phyloP scores from a whole-genome alignment of 345 rosid genomes.

The Durio zibethinus region DNA sequence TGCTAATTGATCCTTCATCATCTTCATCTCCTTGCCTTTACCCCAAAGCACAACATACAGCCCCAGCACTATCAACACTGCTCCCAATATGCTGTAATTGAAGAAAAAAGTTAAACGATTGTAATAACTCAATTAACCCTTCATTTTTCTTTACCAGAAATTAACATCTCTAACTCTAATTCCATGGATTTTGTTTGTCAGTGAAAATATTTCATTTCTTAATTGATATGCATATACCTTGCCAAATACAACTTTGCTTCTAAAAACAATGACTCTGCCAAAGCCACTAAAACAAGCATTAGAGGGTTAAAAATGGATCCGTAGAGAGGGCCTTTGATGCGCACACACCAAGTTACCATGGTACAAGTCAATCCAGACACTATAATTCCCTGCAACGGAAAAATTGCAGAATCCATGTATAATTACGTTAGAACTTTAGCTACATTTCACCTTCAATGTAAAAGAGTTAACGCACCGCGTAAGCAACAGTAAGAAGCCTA shows the following conservation, averaged over 20 bases:
- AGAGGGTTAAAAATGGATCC: slow-evolving; percentile 45
- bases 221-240: no score
- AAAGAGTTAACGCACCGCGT: slow-evolving; percentile 24
- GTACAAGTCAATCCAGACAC: slow-evolving; percentile 34
- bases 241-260: slow-evolving; percentile 44
- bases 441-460: neutral
- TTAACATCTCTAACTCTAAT: no score
- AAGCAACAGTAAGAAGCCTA: slow-evolving; percentile 36
- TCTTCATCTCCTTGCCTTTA: slow-evolving; percentile 41
- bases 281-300: slow-evolving; percentile 39
- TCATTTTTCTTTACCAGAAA: no score
- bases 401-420: no score
- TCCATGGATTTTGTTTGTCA: no score
- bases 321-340: slow-evolving; percentile 43
- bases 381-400: slow-evolving; percentile 28
- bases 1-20: neutral
- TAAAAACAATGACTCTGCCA: slow-evolving; percentile 39
- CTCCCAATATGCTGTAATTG: slow-evolving; percentile 37
- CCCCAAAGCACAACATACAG: slow-evolving; percentile 51
- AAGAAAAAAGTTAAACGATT: no score
- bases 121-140: no score
- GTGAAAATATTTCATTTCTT: no score
- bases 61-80: slow-evolving; percentile 37
- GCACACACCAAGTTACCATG: slow-evolving; percentile 39
- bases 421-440: neutral